Evolutionary conservation across 2,329 filamentous ascomycete species (phyloP), one percentile per base, ranked within the genome.

Genomic region (Fusarium ambrosium): DNA sequence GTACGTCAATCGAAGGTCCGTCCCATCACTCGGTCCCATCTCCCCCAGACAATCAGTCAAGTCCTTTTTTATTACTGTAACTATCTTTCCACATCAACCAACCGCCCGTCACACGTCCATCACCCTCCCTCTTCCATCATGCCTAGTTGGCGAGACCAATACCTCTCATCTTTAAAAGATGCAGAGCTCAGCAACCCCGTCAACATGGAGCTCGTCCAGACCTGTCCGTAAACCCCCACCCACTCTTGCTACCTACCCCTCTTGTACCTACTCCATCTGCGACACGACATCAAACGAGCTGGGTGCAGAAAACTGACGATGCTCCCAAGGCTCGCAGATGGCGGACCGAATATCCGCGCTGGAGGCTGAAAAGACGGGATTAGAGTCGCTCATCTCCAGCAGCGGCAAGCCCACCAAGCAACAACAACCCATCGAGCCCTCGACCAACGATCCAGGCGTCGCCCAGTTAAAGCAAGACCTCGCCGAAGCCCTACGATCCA

Each of bases 131-230:
- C 45, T 48, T 43, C 36, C 76, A 80, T 36, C 68, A 89, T 89
- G 88, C 88, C 90, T 73, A 90, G 89, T 86, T 97, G 95, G 94
- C 90, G 92, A 79, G 91, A 94, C 76, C 93, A 97, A 79, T 98
- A 97, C 82, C 87, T 94, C 72, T 87, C 90, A 71, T 92, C 93
- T 74, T 87, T 98, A 75, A 89, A 91, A 77, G 92, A 93, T 78
- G 94, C 94, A 78, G 89, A 91, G 79, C 89, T 91, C 72, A 93
- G 95, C 68, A 88, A 85, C 75, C 87, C 88, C 6, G 85, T 91
- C 70, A 90, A 90, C 75, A 85, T 86, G 79, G 89, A 91, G 62
- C 89, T 97, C 71, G 93, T 97, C 79, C 89, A 95, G 81, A 92
- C 94, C 71, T 98, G 95, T 97, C 82, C 76, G 90, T 82, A 45